These are phyloP conservation scores for Tripterygium wilfordii DNA, from an alignment of 177 flowering plant genomes.

Conservation along the genomic window DNA sequence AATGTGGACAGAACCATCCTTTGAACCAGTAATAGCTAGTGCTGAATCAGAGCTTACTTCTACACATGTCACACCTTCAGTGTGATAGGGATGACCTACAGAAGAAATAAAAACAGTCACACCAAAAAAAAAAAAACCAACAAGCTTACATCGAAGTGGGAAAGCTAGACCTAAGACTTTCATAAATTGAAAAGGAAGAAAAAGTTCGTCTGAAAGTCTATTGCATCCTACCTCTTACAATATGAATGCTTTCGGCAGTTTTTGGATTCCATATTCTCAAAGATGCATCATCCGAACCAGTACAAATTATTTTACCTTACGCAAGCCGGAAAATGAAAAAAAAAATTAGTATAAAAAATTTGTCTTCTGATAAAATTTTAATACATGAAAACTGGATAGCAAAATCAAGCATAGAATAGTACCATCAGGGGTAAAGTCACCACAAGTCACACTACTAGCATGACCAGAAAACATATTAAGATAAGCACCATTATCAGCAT, in stretches of 20 bases:
- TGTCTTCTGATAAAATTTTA: too few species aligned
- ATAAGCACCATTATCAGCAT: conserved; percentile 69
- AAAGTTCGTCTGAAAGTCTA: too few species aligned
- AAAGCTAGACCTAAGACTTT: too few species aligned
- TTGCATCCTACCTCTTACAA: conserved; percentile 79
- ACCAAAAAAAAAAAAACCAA: too few species aligned
- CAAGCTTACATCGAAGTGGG: too few species aligned
- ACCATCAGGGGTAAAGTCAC: conserved; percentile 99
- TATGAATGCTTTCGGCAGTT: conserved; percentile 65
- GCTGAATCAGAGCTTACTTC: conserved; percentile 64
- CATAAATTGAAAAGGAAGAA: too few species aligned
- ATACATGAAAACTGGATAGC: background rate
- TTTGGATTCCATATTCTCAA: conserved; percentile 90
- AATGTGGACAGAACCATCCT: conserved; percentile 64
- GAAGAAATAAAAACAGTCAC: too few species aligned
- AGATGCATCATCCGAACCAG: conserved; percentile 89
- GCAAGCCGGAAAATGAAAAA: conserved; percentile 3
- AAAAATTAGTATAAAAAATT: too few species aligned
- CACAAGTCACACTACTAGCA: conserved; percentile 74
- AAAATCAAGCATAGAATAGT: conserved; percentile 10
- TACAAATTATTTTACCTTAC: conserved; percentile 78
- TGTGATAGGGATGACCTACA: conserved; percentile 88
- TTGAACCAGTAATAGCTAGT: conserved; percentile 76
- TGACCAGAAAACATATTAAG: conserved; percentile 76
- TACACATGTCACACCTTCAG: conserved; percentile 78